Evolutionary conservation across 371 early-diverging fungal species (phyloP), one percentile per base, ranked within the genome.

Genomic region (Encephalitozoon hellem): DNA sequence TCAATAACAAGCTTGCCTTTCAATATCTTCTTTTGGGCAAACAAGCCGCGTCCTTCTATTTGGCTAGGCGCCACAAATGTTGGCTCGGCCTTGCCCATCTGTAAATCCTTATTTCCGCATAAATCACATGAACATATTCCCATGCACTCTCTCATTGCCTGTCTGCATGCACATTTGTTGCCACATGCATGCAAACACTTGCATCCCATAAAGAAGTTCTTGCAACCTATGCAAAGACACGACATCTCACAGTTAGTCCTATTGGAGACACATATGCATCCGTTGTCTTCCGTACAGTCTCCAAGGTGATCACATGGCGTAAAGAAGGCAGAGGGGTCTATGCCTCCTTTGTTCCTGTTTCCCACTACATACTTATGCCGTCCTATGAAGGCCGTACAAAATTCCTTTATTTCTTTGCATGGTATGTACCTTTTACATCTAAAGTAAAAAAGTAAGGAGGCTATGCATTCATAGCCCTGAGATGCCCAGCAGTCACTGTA

Each of bases 1-100:
- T 94, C 93, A 66, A 90, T 87, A 21, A 94, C 87, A 25, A 92
- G 82, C 30, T 82, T 83, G 32, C 88, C 90, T 45, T 86, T 84
- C 63, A 84, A 81, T 39, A 93, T 88, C 38, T 52, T 25, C 6
- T 79, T 84, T 9, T 69, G 63, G 0, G 92, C 89, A 59, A 88
- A 88, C 38, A 93, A 85, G 1, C 93, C 94, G 84, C 88, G 90
- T 5, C 93, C 93, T n/a, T 23, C 52, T 18, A 67, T 30, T 18
- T 1, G 11, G 52, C 72, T 72, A n/a, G 21, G 9, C 43, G 43
- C 41, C 23, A 77, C 42, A 47, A 45, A 66, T 25, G 66, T 69
- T 28, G 47, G 63, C 43, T 65, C 66, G 0, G 11, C 18, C 21
- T 32, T 49, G 5, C 42, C 25, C 43, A 59, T 9, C 26, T 51